Evolutionary conservation across 306 rosid species (phyloP), one percentile per base, ranked within the genome.

Genomic region (Psophocarpus tetragonolobus): DNA sequence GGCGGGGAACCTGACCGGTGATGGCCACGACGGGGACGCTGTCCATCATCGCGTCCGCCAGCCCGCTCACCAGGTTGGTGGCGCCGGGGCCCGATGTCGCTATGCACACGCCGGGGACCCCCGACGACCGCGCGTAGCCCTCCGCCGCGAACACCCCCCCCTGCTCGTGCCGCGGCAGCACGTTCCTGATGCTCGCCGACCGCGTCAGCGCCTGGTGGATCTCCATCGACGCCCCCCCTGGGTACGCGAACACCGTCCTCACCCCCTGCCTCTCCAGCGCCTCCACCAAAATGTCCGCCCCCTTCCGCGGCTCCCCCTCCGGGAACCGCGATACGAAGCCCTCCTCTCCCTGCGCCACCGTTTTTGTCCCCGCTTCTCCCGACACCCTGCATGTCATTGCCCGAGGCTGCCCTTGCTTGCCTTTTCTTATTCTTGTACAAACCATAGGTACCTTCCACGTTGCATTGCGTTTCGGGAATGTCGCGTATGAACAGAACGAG

Each of bases 11-110:
- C 44, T 95, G 97, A 0, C 97, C 97, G 11, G 98, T 92, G 14
- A 95, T 90, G 38, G 98, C 97, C 4, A 95, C 68, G 11, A 95
- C 2, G 0, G 97, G 97, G 3, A 92, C 70, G 36, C 97, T 89
- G 26, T 92, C 98, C 26, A 92, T 87, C 32, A 86, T 58, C 1
- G 98, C 93, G 17, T 92, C 96, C 1, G 97, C 98, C 1, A 94
- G 93, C 5, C 97, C 97, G 21, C 92, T 87, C 35, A 95, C 98
- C 4, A 95, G 78, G 45, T 95, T 95, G 44, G 97, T 91, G 44
- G 98, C 97, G 3, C 98, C 97, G 29, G 97, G 98, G 33, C 97
- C 97, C 20, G 97, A 95, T 67, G 98, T 95, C 24, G 97, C 93
- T 30, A 95, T 92, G 71, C 97, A 92, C 1, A 91, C 97, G 11